Percentiles rank a stretch among this genome's conserved stretches.
These are phyloP conservation scores for Vitis rotundifolia DNA, from an alignment of 164 flowering plant genomes.

Conservation along the genomic window DNA sequence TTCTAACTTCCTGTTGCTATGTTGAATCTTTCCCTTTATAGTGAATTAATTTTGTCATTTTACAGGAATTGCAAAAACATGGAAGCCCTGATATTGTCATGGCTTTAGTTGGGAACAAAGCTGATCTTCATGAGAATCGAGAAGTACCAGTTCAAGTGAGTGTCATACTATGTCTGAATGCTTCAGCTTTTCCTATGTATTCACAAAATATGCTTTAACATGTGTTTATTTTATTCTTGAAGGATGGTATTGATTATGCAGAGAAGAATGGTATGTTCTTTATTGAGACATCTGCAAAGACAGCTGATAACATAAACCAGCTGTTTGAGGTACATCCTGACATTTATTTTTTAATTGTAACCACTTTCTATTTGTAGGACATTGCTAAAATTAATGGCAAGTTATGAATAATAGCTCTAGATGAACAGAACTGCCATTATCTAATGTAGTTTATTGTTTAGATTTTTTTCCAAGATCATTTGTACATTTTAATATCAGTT, in stretches of 20 bases:
- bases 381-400: too few species aligned
- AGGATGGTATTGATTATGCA: slow-evolving; percentile 89
- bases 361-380: not conserved
- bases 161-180: slow-evolving; percentile 3
- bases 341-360: slow-evolving; percentile 6
- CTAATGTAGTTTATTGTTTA: too few species aligned
- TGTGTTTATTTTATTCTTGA: slow-evolving; percentile 17
- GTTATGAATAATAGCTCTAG: too few species aligned
- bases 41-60: not conserved
- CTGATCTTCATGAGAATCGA: slow-evolving; percentile 90
- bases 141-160: slow-evolving; percentile 78
- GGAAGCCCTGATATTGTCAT: slow-evolving; percentile 93
- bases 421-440: too few species aligned
- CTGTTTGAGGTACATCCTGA: slow-evolving; percentile 74
- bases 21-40: not conserved
- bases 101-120: slow-evolving; percentile 99
- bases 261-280: slow-evolving; percentile 99
- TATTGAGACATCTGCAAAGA: slow-evolving; percentile 98
- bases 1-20: not conserved
- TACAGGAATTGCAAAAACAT: slow-evolving; percentile 93
- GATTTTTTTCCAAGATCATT: too few species aligned
- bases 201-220: not conserved
- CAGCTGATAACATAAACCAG: slow-evolving; percentile 96
- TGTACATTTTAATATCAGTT: too few species aligned
- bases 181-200: not conserved